Evolutionary conservation across 2,329 filamentous ascomycete species (phyloP).

Genomic region (Leptographium radiaticola): DNA sequence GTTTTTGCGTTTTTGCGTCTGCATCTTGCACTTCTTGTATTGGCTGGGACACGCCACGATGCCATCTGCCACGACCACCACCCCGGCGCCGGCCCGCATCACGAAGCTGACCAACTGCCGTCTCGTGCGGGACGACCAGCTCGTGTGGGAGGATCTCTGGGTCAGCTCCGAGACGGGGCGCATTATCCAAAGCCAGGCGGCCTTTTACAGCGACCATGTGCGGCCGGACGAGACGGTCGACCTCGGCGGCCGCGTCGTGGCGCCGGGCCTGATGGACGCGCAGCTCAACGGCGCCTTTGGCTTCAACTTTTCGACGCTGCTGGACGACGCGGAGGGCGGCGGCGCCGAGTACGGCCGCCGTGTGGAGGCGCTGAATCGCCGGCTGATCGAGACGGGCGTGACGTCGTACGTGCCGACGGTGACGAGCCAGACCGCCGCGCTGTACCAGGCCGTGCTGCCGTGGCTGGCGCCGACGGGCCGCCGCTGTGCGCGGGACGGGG

Average conservation of each 20-base stretch:
- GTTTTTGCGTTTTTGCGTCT: no score
- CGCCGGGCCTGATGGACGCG: conserved; percentile 78
- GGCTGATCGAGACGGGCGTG: conserved; percentile 65
- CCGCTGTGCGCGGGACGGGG: conserved; percentile 51
- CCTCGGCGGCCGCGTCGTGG: conserved; percentile 68
- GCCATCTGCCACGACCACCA: conserved; percentile 16
- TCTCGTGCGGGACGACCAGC: conserved; percentile 51
- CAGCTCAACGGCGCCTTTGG: conserved; percentile 89
- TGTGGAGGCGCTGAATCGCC: conserved; percentile 57
- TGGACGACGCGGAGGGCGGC: conserved; percentile 33
- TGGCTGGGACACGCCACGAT: no score
- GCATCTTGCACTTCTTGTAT: no score
- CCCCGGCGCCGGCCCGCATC: conserved; percentile 35
- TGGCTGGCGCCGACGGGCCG: conserved; percentile 61
- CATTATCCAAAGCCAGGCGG: conserved; percentile 57
- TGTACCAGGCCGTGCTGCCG: conserved; percentile 71
- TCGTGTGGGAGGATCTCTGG: conserved; percentile 77
- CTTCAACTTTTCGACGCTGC: conserved; percentile 77
- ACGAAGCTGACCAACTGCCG: conserved; percentile 86
- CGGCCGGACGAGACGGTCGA: conserved; percentile 66
- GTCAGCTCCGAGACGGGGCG: conserved; percentile 71
- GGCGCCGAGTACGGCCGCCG: conserved; percentile 53
- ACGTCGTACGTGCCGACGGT: conserved; percentile 81
- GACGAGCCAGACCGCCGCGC: conserved; percentile 64
- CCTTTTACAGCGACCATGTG: conserved; percentile 54